These are phyloP conservation scores for Phytophthora podocarpi DNA, from an alignment of 352 stramenopile genomes.

Conservation along the genomic window DNA sequence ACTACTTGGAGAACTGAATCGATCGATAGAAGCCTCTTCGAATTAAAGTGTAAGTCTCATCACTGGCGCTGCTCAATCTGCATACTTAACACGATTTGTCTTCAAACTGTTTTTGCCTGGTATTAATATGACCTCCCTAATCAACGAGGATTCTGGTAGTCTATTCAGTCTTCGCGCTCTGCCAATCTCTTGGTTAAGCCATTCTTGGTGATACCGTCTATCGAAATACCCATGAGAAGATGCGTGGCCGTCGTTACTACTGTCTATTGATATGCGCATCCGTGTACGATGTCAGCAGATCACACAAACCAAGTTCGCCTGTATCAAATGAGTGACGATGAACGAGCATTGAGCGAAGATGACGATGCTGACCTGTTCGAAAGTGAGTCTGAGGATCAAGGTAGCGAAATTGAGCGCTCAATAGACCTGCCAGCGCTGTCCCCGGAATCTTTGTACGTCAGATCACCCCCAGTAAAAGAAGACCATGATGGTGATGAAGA, in stretches of 20 bases:
- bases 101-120: no score
- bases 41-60: no score
- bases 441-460: neutral
- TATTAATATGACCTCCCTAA: no score
- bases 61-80: no score
- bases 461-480: neutral
- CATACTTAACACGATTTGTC: no score
- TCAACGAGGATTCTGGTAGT: no score
- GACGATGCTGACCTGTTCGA: conserved; percentile 22
- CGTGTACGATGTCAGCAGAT: no score
- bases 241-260: conserved; percentile 1
- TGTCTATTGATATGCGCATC: conserved; percentile 19
- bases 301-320: neutral
- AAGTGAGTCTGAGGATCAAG: conserved; percentile 18
- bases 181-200: no score
- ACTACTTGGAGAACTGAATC: neutral
- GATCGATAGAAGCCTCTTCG: no score
- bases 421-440: conserved; percentile 21
- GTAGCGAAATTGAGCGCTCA: conserved; percentile 8
- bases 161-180: no score
- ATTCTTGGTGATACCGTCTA: neutral
- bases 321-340: conserved; percentile 21
- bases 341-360: conserved; percentile 15
- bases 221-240: conserved; percentile 4
- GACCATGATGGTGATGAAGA: neutral